Conservation (phyloP, 1,284 basidiomycete species). For the Rhizoctonia solani region DNA sequence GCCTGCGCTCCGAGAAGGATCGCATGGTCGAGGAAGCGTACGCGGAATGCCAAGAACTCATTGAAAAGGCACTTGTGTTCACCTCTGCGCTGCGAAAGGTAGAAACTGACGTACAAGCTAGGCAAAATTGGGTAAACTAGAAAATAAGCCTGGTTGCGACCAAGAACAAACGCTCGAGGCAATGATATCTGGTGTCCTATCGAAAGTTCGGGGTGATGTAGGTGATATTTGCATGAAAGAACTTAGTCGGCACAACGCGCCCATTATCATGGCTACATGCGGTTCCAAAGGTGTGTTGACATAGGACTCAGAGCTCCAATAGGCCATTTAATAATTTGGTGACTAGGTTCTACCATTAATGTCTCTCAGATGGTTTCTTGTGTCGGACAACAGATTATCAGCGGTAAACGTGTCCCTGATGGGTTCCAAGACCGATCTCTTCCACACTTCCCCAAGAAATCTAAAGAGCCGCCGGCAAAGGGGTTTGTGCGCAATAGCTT, state of each 20-base stretch:
- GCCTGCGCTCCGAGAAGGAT: conserved; percentile 82
- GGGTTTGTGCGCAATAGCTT: conserved; percentile 99
- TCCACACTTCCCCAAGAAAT: conserved; percentile 98
- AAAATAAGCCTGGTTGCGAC: conserved; percentile 95
- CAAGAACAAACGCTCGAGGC: conserved; percentile 98
- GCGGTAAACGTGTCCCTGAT: conserved; percentile 96
- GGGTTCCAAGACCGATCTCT: conserved; percentile 99
- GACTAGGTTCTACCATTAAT: conserved; percentile 93
- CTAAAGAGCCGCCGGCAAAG: conserved; percentile 95
- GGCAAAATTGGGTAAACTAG: conserved; percentile 90
- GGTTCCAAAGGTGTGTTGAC: conserved; percentile 85
- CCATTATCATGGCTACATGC: conserved; percentile 98
- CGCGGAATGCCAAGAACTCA: conserved; percentile 83
- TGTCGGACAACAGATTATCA: conserved; percentile 99
- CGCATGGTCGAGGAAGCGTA: conserved; percentile 88
- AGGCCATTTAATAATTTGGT: not conserved
- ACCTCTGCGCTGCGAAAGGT: not conserved
- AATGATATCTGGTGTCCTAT: conserved; percentile 90
- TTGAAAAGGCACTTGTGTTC: conserved; percentile 58
- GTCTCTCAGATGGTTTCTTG: conserved; percentile 99
- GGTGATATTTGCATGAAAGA: conserved; percentile 99
- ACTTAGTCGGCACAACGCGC: conserved; percentile 93
- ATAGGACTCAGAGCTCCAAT: not conserved
- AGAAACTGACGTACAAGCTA: not conserved
- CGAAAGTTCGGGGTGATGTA: conserved; percentile 93